Evolutionary conservation across 768 basidiomycete genomes (phyloP).

Genomic region (Cytidiella melzeri): DNA sequence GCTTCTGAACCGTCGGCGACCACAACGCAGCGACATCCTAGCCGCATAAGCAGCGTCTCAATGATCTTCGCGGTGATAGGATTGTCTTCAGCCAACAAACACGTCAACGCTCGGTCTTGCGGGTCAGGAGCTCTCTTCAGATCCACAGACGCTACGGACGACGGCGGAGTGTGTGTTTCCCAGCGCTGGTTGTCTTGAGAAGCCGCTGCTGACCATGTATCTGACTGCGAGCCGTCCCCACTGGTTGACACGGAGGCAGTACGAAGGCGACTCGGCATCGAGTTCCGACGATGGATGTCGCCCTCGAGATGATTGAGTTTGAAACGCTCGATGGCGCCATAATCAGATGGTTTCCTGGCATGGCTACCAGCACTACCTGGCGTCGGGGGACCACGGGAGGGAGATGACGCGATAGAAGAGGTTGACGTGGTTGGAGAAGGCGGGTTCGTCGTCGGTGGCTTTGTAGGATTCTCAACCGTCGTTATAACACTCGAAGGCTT

Average conservation of each 20-base stretch:
- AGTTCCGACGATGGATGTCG: constrained; percentile 59
- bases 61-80: constrained; percentile 98
- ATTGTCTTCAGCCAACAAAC: constrained; percentile 93
- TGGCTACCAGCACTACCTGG: constrained; percentile 60
- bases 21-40: constrained; percentile 93
- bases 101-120: constrained; percentile 87
- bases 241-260: constrained; percentile 79
- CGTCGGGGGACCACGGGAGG: constrained; percentile 73
- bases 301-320: constrained; percentile 77
- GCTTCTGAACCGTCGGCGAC: constrained; percentile 97
- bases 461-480: constrained; percentile 47
- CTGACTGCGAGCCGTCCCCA: constrained; percentile 74
- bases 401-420: constrained; percentile 86
- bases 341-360: constrained; percentile 84
- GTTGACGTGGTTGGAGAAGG: constrained; percentile 91
- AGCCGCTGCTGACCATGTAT: constrained; percentile 58
- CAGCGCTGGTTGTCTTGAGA: constrained; percentile 32
- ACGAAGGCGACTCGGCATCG: constrained; percentile 83
- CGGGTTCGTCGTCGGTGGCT: constrained; percentile 61
- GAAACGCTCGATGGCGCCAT: constrained; percentile 82
- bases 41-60: constrained; percentile 86
- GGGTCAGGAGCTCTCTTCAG: constrained; percentile 70
- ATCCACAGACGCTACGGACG: constrained; percentile 59
- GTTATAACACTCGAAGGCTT: constrained; percentile 78
- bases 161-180: constrained; percentile 64